These are phyloP conservation scores for Globisporangium splendens DNA, from an alignment of 352 stramenopile genomes.

Conservation along the genomic window DNA sequence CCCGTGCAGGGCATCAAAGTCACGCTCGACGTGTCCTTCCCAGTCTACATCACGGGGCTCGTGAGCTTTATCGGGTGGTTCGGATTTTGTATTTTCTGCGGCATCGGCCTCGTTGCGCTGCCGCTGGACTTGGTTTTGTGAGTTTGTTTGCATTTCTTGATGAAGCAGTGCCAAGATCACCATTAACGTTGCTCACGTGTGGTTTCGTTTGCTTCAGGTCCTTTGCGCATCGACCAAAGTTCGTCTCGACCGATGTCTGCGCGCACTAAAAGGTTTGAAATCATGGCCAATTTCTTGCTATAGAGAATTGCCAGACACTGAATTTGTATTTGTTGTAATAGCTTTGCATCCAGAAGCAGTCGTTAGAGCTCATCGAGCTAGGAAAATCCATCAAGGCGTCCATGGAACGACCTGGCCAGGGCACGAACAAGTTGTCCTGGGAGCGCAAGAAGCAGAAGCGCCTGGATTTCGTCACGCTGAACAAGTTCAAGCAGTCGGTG, in stretches of 20 bases:
- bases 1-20: slow-evolving; percentile 48
- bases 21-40: slow-evolving; percentile 71
- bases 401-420: slow-evolving; percentile 35
- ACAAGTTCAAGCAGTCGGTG: slow-evolving; percentile 96
- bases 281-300: neutral
- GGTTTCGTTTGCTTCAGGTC: slow-evolving; percentile 19
- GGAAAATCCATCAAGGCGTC: slow-evolving; percentile 32
- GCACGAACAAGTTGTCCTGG: slow-evolving; percentile 40
- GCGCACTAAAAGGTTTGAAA: slow-evolving; percentile 67
- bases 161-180: neutral
- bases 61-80: slow-evolving; percentile 98
- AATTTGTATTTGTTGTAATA: slow-evolving; percentile 19
- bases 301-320: neutral
- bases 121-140: slow-evolving; percentile 93
- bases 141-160: slow-evolving; percentile 4
- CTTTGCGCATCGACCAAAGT: slow-evolving; percentile 90
- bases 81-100: slow-evolving; percentile 95
- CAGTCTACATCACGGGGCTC: slow-evolving; percentile 89
- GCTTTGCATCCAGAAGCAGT: slow-evolving; percentile 87
- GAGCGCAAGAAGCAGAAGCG: slow-evolving; percentile 76
- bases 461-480: slow-evolving; percentile 73
- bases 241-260: slow-evolving; percentile 93
- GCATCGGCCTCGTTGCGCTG: slow-evolving; percentile 93
- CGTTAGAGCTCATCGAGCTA: slow-evolving; percentile 86
- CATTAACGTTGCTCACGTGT: neutral